Conservation (phyloP, 768 basidiomycete genomes). For the Aureoboletus auriporus region DNA sequence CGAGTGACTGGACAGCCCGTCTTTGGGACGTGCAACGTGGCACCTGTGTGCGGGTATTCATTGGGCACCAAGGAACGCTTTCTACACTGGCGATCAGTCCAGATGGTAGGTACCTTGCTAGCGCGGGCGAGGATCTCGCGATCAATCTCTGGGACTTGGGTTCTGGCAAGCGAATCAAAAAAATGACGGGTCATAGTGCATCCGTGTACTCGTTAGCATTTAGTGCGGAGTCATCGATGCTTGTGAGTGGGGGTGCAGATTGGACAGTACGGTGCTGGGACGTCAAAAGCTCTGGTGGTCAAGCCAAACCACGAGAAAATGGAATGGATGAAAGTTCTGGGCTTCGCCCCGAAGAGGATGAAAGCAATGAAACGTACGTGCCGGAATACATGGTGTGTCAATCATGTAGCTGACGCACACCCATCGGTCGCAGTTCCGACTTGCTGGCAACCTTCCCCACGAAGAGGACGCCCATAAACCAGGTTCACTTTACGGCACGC, state of each 20-base stretch:
- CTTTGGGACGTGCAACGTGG: slow-evolving; percentile 99
- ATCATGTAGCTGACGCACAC: neutral
- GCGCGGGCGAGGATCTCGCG: slow-evolving; percentile 85
- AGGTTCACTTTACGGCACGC: slow-evolving; percentile 91
- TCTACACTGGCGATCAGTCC: slow-evolving; percentile 87
- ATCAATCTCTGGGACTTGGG: slow-evolving; percentile 97
- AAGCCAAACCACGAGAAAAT: slow-evolving; percentile 55
- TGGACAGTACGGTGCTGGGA: slow-evolving; percentile 99
- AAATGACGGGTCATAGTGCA: slow-evolving; percentile 90
- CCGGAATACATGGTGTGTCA: neutral
- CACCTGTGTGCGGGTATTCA: slow-evolving; percentile 88
- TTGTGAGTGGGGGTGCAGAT: slow-evolving; percentile 90
- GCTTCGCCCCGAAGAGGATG: slow-evolving; percentile 42
- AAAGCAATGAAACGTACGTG: slow-evolving; percentile 69
- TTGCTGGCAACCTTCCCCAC: slow-evolving; percentile 90
- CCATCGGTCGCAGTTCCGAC: slow-evolving; percentile 55
- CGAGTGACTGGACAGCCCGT: slow-evolving; percentile 92
- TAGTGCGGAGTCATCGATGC: slow-evolving; percentile 84
- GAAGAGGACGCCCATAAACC: slow-evolving; percentile 89
- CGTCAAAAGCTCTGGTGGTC: slow-evolving; percentile 75
- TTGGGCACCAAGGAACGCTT: slow-evolving; percentile 89
- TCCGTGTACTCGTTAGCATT: slow-evolving; percentile 90
- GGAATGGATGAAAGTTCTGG: slow-evolving; percentile 36
- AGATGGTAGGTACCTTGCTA: slow-evolving; percentile 91
- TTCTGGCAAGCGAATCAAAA: slow-evolving; percentile 92